Base-by-base conservation (phyloP, 2,329 filamentous ascomycete species). In the Monosporascus cannonballus region DNA sequence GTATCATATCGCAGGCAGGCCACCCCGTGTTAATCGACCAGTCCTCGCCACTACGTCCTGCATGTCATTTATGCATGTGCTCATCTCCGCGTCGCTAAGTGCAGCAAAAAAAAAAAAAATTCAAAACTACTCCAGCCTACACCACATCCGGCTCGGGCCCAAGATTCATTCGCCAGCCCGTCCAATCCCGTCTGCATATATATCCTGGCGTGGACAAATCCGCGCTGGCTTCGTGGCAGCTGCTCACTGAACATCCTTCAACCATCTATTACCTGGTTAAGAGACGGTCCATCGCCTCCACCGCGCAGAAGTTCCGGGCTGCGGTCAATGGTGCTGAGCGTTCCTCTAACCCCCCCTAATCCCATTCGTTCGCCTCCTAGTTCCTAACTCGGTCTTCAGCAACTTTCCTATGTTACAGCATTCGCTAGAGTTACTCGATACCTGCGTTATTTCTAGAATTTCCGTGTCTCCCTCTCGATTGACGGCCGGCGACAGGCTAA, bases 21-120 rank as follows among this genome's bases (percentile, higher is more conserved):
- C 3, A 34, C 30, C 30, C 30, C 30, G 30, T 34, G 11, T 11
- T 34, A 34, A 34, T 62, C 59, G 53, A 49, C 57, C 59, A 62
- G 57, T 60, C 52, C 36, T 37, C 50, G 54, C 22, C 8, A 18
- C 17, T 60, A 55, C 56, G 56, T 55, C 57, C 58, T 64, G 62
- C 65, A 66, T 61, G 55, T 59, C 57, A 60, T 53, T 59, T 55
- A 67, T 66, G 64, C 64, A 67, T 54, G 64, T 59, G 49, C 54
- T 56, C 49, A 57, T 56, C 52, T 54, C 60, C 59, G 62, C 60
- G 57, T 57, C 61, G 63, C 54, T 50, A 34, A 34, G 30, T 34
- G 45, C 44, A 37, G 25, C 48, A 17, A 38, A 38, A n/a, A n/a
- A n/a, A n/a, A n/a, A n/a, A n/a, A n/a, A 34, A 14, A 14, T 34